These are phyloP conservation scores for Casuarina glauca DNA, from an alignment of 306 rosid genomes.

Conservation along the genomic window DNA sequence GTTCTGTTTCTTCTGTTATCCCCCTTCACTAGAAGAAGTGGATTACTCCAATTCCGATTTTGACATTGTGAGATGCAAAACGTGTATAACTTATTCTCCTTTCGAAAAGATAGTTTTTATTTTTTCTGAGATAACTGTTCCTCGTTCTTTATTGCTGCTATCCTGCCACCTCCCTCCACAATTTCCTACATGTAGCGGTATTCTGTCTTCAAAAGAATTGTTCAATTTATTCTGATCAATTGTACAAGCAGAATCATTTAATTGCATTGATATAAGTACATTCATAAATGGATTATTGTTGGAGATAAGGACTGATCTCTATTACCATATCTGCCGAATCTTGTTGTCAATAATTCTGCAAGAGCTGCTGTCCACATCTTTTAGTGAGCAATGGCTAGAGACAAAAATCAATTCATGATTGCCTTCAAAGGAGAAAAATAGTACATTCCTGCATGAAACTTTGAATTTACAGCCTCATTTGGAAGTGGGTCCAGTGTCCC, in stretches of 20 bases:
- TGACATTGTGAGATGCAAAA: slow-evolving; percentile 9
- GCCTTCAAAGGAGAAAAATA: too few relatives aligned
- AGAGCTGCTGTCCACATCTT: background rate
- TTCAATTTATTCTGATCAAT: slow-evolving; percentile 2
- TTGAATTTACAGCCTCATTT: too few relatives aligned
- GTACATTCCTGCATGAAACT: too few relatives aligned
- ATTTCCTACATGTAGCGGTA: background rate
- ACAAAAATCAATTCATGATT: too few relatives aligned
- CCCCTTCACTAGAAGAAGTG: slow-evolving; percentile 14
- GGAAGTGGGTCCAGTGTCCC: too few relatives aligned
- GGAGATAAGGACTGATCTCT: background rate
- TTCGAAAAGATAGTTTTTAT: slow-evolving; percentile 20
- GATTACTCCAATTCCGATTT: slow-evolving; percentile 20
- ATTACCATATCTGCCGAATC: background rate
- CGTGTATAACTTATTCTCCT: background rate
- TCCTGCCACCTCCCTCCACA: background rate
- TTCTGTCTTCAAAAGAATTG: background rate
- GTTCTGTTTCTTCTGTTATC: slow-evolving; percentile 9
- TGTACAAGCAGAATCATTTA: background rate
- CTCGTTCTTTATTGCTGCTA: background rate
- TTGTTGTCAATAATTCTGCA: too few relatives aligned
- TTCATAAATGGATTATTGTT: background rate
- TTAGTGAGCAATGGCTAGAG: background rate
- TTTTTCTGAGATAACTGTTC: slow-evolving; percentile 9
- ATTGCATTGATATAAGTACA: background rate